These are phyloP conservation scores for Syzygium jambos DNA, from an alignment of 345 rosid genomes.

Conservation along the genomic window DNA sequence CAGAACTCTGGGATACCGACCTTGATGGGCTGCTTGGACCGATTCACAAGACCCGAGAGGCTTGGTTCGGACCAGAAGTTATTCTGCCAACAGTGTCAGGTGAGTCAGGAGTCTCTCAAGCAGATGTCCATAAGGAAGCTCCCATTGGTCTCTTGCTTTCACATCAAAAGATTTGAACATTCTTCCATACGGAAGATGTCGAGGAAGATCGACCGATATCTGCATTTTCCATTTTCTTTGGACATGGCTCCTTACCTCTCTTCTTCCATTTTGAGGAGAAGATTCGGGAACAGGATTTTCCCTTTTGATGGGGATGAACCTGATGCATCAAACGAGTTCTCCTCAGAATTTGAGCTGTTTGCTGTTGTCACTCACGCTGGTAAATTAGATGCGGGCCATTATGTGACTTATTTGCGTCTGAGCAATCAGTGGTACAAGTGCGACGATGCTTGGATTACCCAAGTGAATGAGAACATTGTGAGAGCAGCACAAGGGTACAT, in stretches of 20 bases:
- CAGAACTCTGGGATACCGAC: conserved; percentile 41
- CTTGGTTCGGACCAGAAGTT: conserved; percentile 86
- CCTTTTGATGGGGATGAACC: conserved; percentile 53
- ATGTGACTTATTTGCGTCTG: conserved; percentile 65
- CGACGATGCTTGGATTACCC: conserved; percentile 90
- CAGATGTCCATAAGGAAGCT: conserved; percentile 90
- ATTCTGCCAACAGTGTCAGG: conserved; percentile 79
- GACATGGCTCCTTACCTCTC: conserved; percentile 80
- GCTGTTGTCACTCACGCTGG: conserved; percentile 82
- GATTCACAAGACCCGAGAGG: conserved; percentile 79
- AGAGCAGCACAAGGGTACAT: conserved; percentile 87
- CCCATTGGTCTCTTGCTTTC: conserved; percentile 76
- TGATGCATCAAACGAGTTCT: conserved; percentile 33
- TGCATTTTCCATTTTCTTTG: conserved; percentile 83
- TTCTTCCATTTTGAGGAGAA: conserved; percentile 59
- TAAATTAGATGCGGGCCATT: conserved; percentile 78
- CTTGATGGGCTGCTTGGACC: conserved; percentile 73
- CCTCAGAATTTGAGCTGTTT: conserved; percentile 70
- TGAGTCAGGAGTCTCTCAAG: conserved; percentile 63
- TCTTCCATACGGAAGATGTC: conserved; percentile 52
- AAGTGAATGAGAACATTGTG: conserved; percentile 76
- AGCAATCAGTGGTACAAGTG: conserved; percentile 87
- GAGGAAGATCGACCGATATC: conserved; percentile 61
- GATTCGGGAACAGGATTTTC: conserved; percentile 68
- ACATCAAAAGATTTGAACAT: conserved; percentile 88